phyloP scores from a whole-genome alignment of 768 basidiomycete species.

The Kwoniella botswanensis region DNA sequence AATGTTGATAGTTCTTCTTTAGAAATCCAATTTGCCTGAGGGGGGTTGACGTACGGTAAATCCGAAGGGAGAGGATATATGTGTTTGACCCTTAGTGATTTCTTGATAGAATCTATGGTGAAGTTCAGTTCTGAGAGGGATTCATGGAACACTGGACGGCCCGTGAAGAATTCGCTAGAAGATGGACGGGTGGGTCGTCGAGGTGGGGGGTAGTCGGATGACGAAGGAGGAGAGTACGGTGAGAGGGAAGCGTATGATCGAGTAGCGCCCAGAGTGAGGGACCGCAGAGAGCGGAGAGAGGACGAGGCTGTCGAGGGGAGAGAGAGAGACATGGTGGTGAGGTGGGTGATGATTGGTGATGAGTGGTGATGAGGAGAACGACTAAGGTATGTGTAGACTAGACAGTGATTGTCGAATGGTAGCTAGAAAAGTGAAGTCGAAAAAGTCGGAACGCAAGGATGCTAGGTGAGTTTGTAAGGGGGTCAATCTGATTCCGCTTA shows the following conservation, averaged over 20 bases:
- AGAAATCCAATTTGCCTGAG: slow-evolving; percentile 72
- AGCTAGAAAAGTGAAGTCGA: neutral
- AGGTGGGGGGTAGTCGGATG: neutral
- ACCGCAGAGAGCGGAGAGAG: slow-evolving; percentile 15
- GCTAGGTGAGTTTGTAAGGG: neutral
- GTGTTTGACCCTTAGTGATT: slow-evolving; percentile 67
- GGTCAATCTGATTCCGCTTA: slow-evolving; percentile 4
- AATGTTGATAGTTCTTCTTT: slow-evolving; percentile 66
- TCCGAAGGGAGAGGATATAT: slow-evolving; percentile 80
- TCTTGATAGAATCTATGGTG: slow-evolving; percentile 67
- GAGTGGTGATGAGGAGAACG: neutral
- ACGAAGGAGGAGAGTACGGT: slow-evolving; percentile 20
- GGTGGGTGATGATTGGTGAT: neutral
- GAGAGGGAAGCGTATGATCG: slow-evolving; percentile 20
- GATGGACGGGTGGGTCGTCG: slow-evolving; percentile 48
- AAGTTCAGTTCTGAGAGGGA: slow-evolving; percentile 70
- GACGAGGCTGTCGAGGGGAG: slow-evolving; percentile 8
- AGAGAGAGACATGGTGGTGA: slow-evolving; percentile 17
- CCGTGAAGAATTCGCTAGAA: slow-evolving; percentile 84
- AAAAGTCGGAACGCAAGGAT: neutral
- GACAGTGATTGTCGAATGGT: neutral
- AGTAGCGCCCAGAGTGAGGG: neutral
- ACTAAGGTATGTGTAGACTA: neutral
- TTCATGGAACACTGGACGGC: slow-evolving; percentile 75
- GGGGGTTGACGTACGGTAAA: slow-evolving; percentile 65